Evolutionary conservation across 2,329 filamentous ascomycete species (phyloP).

Genomic region (Phyllachora maydis): DNA sequence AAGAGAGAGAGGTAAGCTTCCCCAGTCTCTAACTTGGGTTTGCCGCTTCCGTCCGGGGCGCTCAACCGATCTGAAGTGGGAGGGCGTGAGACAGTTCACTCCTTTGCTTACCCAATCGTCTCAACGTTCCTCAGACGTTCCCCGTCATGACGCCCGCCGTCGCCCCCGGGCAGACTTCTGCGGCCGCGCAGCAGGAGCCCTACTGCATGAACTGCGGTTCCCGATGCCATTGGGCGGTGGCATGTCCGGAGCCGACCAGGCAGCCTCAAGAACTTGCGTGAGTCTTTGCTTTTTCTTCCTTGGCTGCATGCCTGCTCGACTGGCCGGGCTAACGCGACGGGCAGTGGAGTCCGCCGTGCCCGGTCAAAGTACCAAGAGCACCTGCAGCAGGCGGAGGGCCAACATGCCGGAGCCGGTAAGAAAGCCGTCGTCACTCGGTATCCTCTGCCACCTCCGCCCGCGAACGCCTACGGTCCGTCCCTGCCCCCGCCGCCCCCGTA

Average conservation of each 20-base stretch:
- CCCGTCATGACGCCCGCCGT: too few species aligned
- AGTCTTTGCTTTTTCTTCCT: conserved; percentile 10
- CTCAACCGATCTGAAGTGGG: too few species aligned
- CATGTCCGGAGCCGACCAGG: conserved; percentile 28
- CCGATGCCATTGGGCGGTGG: conserved; percentile 27
- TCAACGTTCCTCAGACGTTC: too few species aligned
- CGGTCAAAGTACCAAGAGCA: conserved; percentile 7
- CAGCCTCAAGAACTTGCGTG: conserved; percentile 27
- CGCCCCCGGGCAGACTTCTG: conserved; percentile 10
- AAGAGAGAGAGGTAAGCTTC: too few species aligned
- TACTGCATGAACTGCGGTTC: conserved; percentile 33
- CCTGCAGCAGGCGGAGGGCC: conserved; percentile 4
- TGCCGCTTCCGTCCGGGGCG: too few species aligned
- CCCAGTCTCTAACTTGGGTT: too few species aligned
- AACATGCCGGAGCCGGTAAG: conserved; percentile 8
- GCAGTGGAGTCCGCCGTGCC: conserved; percentile 7
- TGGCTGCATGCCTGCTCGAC: conserved; percentile 2
- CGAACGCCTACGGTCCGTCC: conserved; percentile 6
- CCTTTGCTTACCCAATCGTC: too few species aligned
- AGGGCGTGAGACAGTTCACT: too few species aligned
- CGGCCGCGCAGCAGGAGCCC: conserved; percentile 10
- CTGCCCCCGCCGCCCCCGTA: conserved; percentile 1
- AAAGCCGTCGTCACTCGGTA: conserved; percentile 15
- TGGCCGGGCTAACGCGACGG: conserved; percentile 3
- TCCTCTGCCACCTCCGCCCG: conserved; percentile 5